Percentiles rank a stretch among this genome's conserved stretches.
These are phyloP conservation scores for Phyllosticta citribraziliensis DNA, from an alignment of 2,329 filamentous ascomycete species.

Conservation along the genomic window DNA sequence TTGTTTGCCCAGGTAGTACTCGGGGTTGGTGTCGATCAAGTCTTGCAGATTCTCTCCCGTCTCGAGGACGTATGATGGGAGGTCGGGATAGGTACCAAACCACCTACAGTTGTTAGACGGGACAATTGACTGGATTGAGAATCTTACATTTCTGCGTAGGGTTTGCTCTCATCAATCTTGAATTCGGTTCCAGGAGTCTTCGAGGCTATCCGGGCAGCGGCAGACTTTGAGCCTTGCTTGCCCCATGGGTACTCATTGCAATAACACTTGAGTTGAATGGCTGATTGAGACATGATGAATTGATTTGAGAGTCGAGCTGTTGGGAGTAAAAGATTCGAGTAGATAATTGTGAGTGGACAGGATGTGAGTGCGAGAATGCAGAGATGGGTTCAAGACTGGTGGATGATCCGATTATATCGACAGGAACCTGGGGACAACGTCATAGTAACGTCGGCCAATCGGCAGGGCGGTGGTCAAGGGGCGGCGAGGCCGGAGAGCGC, in stretches of 20 bases:
- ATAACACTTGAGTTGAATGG: constrained; percentile 45
- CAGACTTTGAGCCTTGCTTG: constrained; percentile 53
- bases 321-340: constrained; percentile 10
- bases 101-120: constrained; percentile 31
- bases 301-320: not conserved
- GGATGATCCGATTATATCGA: not conserved
- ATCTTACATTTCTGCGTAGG: constrained; percentile 50
- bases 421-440: constrained; percentile 3
- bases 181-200: constrained; percentile 55
- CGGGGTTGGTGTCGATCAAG: constrained; percentile 51
- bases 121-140: not conserved
- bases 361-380: not conserved
- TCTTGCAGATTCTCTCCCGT: constrained; percentile 56
- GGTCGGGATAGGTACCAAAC: constrained; percentile 67
- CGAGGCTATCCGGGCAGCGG: constrained; percentile 55
- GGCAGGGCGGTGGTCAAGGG: not conserved
- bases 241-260: constrained; percentile 63
- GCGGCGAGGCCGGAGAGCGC: not conserved
- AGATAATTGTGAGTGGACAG: not conserved
- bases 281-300: constrained; percentile 38
- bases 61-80: constrained; percentile 48
- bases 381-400: not conserved
- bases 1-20: constrained; percentile 53
- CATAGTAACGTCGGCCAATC: constrained; percentile 9
- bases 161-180: constrained; percentile 52